phyloP scores from a whole-genome alignment of 2,329 filamentous ascomycete genomes.

The Plectosphaerella cucumerina region DNA sequence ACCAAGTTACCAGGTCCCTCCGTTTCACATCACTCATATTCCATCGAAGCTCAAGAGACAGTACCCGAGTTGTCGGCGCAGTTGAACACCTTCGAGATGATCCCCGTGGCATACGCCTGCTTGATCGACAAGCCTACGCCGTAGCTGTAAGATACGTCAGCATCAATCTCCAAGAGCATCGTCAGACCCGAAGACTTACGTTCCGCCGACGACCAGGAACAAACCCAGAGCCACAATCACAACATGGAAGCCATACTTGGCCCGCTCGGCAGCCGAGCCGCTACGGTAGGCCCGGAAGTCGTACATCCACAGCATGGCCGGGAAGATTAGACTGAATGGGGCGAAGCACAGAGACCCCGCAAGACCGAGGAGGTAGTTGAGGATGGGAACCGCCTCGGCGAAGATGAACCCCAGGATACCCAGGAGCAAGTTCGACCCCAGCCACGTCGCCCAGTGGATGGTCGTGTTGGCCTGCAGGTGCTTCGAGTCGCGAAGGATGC shows the following conservation, averaged over 20 bases:
- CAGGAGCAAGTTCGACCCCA: slow-evolving; percentile 36
- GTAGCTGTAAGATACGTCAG: slow-evolving; percentile 13
- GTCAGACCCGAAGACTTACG: slow-evolving; percentile 14
- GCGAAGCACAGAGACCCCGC: slow-evolving; percentile 26
- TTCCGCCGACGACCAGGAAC: slow-evolving; percentile 21
- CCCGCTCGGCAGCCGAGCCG: slow-evolving; percentile 11
- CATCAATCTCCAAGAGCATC: not conserved
- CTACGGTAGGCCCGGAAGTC: slow-evolving; percentile 16
- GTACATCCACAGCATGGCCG: slow-evolving; percentile 20
- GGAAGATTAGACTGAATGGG: slow-evolving; percentile 22
- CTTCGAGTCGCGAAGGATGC: slow-evolving; percentile 38
- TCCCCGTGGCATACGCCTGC: slow-evolving; percentile 15
- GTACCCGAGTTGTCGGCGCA: slow-evolving; percentile 20
- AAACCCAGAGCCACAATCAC: slow-evolving; percentile 16
- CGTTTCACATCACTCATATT: too few species aligned
- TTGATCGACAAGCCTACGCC: slow-evolving; percentile 18
- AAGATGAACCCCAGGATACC: slow-evolving; percentile 39
- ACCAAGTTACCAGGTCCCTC: too few species aligned
- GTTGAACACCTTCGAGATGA: slow-evolving; percentile 18
- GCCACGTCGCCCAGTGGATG: slow-evolving; percentile 43
- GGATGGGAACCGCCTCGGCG: slow-evolving; percentile 46
- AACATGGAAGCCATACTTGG: slow-evolving; percentile 17
- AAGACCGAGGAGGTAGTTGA: slow-evolving; percentile 49
- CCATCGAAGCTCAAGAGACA: not conserved
- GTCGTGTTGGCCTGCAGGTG: slow-evolving; percentile 44